Evolutionary conservation across 2,329 filamentous ascomycete species (phyloP).

Genomic region (Fusarium redolens): DNA sequence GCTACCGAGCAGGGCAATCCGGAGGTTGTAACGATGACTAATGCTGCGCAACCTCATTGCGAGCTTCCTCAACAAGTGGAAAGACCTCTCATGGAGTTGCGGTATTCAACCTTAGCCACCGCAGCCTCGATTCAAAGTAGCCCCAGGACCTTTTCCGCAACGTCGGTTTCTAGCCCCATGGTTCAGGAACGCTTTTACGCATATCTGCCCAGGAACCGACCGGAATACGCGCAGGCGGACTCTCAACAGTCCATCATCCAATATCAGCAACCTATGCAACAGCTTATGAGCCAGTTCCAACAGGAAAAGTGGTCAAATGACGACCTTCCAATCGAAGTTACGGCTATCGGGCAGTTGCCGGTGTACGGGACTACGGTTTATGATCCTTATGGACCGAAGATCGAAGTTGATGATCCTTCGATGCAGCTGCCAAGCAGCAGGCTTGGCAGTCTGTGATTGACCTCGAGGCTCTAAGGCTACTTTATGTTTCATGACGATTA

Average conservation of each 20-base stretch:
- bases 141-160: slow-evolving; percentile 67
- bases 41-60: slow-evolving; percentile 60
- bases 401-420: slow-evolving; percentile 68
- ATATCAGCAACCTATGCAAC: slow-evolving; percentile 56
- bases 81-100: slow-evolving; percentile 59
- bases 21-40: slow-evolving; percentile 70
- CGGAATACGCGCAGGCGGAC: slow-evolving; percentile 62
- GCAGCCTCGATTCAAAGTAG: slow-evolving; percentile 67
- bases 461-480: not conserved
- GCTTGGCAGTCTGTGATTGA: slow-evolving; percentile 64
- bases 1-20: slow-evolving; percentile 71
- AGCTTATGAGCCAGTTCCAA: slow-evolving; percentile 49
- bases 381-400: slow-evolving; percentile 65
- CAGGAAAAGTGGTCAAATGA: slow-evolving; percentile 68
- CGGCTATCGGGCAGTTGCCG: slow-evolving; percentile 64
- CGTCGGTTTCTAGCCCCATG: slow-evolving; percentile 65
- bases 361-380: slow-evolving; percentile 61
- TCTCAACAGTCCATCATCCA: slow-evolving; percentile 55
- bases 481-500: slow-evolving; percentile 19
- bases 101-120: slow-evolving; percentile 60
- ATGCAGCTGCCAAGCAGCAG: slow-evolving; percentile 70
- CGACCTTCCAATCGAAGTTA: slow-evolving; percentile 67
- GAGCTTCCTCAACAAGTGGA: slow-evolving; percentile 62
- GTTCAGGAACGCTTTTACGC: slow-evolving; percentile 68
- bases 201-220: slow-evolving; percentile 61